Evolutionary conservation across 768 basidiomycete genomes (phyloP), one percentile per base, ranked within the genome.

Genomic region (Termitomyces sp.): DNA sequence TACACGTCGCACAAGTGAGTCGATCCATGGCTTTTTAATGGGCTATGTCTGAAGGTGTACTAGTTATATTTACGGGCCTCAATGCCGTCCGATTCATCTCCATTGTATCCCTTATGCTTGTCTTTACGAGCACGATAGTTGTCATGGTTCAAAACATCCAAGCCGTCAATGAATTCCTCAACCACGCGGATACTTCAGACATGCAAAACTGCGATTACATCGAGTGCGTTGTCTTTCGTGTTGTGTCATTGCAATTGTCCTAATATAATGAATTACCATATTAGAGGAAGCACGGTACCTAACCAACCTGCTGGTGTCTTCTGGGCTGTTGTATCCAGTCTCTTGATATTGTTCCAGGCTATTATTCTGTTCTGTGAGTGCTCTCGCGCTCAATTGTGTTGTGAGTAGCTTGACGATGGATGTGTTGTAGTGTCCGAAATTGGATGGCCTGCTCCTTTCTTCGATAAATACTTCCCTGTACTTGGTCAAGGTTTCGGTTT

Each of bases 271-370:
- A 26, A 26, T 26, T 26, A 10, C 22, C 18, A 50, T 40, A 16
- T 49, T 50, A 83, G 79, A 65, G 82, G 87, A 54, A 90, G 87
- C 71, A 92, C 92, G 0, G 90, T 97, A n/a, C 94, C 94, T 3
- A 92, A 94, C 72, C 94, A 96, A 70, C 77, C 92, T 47, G 94
- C 92, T 7, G 94, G 94, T 28, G 84, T 86, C 24, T 96, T 97
- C 72, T 97, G 93, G 91, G 88, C 92, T 2, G 83, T 94, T 46
- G 79, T 94, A 57, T 87, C 91, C 64, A 84, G 88, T 45, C 73
- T 96, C n/a, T 79, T 96, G 67, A 90, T 94, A 71, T 78, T 92
- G 56, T 86, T 89, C 72, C 87, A 94, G 70, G 80, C 85, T 52
- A 68, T 94, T 65, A 78, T 91, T 53, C 83, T 96, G 54, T 73